A percentile compares a stretch with the other conserved stretches of the same genome.
These are phyloP conservation scores for Ochromonas danica DNA, from an alignment of 108 stramenopile genomes.

Conservation along the genomic window DNA sequence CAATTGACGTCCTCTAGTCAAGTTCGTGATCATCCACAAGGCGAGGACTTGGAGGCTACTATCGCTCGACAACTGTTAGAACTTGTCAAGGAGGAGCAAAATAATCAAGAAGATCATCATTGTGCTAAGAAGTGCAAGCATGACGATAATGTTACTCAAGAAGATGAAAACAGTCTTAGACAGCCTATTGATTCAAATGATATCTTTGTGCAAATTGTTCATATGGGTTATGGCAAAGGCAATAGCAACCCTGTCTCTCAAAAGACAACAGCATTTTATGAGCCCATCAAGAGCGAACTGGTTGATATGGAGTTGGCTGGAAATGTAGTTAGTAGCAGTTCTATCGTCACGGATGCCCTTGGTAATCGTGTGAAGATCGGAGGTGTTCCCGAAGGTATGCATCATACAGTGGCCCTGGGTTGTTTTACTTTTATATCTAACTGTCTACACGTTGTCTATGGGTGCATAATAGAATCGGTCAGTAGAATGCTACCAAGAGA, in stretches of 20 bases:
- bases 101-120: not conserved
- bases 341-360: no score
- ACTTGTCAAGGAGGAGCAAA: no score
- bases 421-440: no score
- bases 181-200: not conserved
- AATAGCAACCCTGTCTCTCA: not conserved
- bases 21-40: no score
- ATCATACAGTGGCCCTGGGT: no score
- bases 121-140: not conserved
- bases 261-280: conserved; percentile 23
- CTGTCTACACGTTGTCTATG: no score
- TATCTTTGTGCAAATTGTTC: not conserved
- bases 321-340: no score
- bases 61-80: no score
- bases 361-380: not conserved
- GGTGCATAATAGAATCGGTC: conserved; percentile 16
- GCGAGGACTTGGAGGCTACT: no score
- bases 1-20: not conserved
- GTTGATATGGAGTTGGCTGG: no score
- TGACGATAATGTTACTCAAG: not conserved
- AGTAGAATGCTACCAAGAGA: conserved; percentile 20
- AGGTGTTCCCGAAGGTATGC: not conserved
- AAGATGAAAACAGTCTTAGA: no score
- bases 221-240: conserved; percentile 36
- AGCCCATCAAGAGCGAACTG: not conserved